phyloP scores from a whole-genome alignment of 306 rosid genomes.

The Trifolium fragiferum region DNA sequence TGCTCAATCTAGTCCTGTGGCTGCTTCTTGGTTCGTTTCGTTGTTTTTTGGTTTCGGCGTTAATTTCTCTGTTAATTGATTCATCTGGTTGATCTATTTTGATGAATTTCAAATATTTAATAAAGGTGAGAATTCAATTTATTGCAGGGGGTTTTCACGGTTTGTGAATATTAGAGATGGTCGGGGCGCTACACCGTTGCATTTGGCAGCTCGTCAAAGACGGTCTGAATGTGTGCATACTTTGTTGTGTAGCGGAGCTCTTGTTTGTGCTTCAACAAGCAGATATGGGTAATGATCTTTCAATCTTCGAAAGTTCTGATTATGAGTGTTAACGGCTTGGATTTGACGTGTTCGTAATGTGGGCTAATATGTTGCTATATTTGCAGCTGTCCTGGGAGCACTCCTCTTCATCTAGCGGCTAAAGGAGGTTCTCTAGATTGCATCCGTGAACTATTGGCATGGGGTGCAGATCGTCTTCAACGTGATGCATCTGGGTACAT shows the following conservation, averaged over 20 bases:
- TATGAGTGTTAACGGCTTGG: not conserved
- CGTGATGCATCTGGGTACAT: slow-evolving; percentile 91
- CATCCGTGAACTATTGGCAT: slow-evolving; percentile 80
- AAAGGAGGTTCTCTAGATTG: slow-evolving; percentile 95
- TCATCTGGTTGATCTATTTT: slow-evolving; percentile 22
- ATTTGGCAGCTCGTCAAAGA: slow-evolving; percentile 87
- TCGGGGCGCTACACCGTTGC: slow-evolving; percentile 93
- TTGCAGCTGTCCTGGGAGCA: slow-evolving; percentile 86
- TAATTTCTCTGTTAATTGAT: not conserved
- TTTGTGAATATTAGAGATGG: slow-evolving; percentile 96
- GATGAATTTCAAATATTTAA: not conserved
- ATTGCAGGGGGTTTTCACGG: slow-evolving; percentile 85
- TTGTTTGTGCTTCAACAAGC: slow-evolving; percentile 85
- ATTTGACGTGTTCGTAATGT: slow-evolving; percentile 28
- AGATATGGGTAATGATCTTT: slow-evolving; percentile 71
- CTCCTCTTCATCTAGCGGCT: slow-evolving; percentile 97
- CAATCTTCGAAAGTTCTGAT: not conserved
- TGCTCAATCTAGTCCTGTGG: slow-evolving; percentile 85
- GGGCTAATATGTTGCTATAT: slow-evolving; percentile 41
- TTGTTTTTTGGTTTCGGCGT: slow-evolving; percentile 12
- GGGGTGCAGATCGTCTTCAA: slow-evolving; percentile 98
- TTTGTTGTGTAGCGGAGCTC: slow-evolving; percentile 85
- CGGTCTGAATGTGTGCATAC: slow-evolving; percentile 81
- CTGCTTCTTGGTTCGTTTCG: slow-evolving; percentile 86
- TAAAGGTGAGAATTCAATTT: slow-evolving; percentile 7